phyloP scores from a whole-genome alignment of 176 grass and related monocot species.

The Lolium multiflorum region DNA sequence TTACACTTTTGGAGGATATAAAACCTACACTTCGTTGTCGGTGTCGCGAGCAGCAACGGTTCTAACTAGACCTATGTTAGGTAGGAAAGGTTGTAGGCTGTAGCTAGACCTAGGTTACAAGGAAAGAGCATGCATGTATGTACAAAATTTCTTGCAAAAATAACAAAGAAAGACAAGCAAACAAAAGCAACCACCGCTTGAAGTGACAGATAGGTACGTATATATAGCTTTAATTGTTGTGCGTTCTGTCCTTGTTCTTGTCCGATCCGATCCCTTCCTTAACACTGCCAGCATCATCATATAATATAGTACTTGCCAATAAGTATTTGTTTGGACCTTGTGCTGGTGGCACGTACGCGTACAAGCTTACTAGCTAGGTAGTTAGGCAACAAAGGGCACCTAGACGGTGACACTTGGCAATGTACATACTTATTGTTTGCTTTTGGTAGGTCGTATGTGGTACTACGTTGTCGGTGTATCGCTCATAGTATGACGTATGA shows the following conservation, averaged over 20 bases:
- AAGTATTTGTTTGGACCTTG: not conserved
- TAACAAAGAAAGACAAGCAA: not conserved
- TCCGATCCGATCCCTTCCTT: not conserved
- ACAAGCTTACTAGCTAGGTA: not conserved
- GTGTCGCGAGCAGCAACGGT: too few relatives aligned
- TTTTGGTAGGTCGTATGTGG: constrained; percentile 8
- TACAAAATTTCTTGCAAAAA: too few relatives aligned
- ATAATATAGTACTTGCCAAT: too few relatives aligned
- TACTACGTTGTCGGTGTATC: not conserved
- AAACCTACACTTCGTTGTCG: too few relatives aligned
- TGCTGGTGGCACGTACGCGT: not conserved
- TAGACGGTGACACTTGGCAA: constrained; percentile 22
- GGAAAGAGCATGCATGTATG: too few relatives aligned
- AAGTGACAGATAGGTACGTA: not conserved
- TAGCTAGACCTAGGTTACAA: too few relatives aligned
- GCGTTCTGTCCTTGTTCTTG: not conserved
- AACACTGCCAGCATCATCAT: not conserved
- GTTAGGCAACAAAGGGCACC: not conserved
- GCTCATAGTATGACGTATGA: too few relatives aligned
- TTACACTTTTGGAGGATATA: too few relatives aligned
- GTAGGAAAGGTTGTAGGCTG: too few relatives aligned
- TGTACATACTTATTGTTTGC: not conserved
- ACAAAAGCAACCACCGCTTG: not conserved
- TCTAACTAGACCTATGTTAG: too few relatives aligned
- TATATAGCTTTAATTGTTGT: not conserved